A percentile compares a stretch with the other conserved stretches of the same genome.
Conservation (phyloP, 768 basidiomycete genomes). For the Pleurotus eryngii region DNA sequence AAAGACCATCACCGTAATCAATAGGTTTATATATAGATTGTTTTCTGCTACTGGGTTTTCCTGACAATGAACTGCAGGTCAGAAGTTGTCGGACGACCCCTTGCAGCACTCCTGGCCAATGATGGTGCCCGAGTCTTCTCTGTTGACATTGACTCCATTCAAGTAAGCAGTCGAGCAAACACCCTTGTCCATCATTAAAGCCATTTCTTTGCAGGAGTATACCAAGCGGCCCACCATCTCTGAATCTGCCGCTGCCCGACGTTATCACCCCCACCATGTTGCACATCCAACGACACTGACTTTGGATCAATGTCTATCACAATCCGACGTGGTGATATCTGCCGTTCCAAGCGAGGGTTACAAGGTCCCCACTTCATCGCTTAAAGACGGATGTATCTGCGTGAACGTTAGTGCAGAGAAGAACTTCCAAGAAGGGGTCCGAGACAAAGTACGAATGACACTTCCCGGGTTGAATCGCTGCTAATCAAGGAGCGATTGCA, state of each 20-base stretch:
- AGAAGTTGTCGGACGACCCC: slow-evolving; percentile 94
- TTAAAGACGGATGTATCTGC: slow-evolving; percentile 94
- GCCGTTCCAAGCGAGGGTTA: slow-evolving; percentile 86
- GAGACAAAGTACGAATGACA: slow-evolving; percentile 69
- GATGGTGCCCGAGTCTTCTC: slow-evolving; percentile 96
- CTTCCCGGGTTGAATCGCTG: neutral
- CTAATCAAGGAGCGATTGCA: slow-evolving; percentile 22
- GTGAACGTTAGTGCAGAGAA: slow-evolving; percentile 93
- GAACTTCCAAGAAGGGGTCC: slow-evolving; percentile 92
- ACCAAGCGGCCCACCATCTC: slow-evolving; percentile 75
- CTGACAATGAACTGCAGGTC: slow-evolving; percentile 49
- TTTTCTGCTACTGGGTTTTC: slow-evolving; percentile 3
- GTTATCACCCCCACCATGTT: slow-evolving; percentile 83
- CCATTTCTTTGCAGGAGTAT: slow-evolving; percentile 59
- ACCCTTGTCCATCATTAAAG: neutral
- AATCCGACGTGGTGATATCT: slow-evolving; percentile 91
- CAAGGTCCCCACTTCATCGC: slow-evolving; percentile 83
- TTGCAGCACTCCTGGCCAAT: slow-evolving; percentile 94
- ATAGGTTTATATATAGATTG: slow-evolving; percentile 52
- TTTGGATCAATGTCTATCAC: slow-evolving; percentile 74
- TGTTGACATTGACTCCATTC: slow-evolving; percentile 92
- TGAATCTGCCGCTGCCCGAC: slow-evolving; percentile 35
- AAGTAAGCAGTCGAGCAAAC: slow-evolving; percentile 37
- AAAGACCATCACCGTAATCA: slow-evolving; percentile 90
- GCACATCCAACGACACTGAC: slow-evolving; percentile 66